Conservation (phyloP, 495 filamentous ascomycete species). For the Xylaria venustula region DNA sequence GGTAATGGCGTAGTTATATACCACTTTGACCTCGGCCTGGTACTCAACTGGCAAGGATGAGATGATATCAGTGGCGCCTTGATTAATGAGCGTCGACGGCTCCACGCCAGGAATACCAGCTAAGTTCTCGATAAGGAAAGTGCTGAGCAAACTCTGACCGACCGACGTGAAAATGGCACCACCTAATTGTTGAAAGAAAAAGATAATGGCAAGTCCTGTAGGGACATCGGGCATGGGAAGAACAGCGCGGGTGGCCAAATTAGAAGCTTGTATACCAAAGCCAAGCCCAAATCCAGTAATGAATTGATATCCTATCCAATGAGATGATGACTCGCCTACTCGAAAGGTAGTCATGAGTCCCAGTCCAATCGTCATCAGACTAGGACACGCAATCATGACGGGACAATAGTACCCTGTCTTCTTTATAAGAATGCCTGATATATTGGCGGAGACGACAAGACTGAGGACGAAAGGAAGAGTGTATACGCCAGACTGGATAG, state of each 20-base stretch:
- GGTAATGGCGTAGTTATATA: constrained; percentile 58
- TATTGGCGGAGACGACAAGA: constrained; percentile 44
- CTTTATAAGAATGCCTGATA: constrained; percentile 51
- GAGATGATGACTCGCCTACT: constrained; percentile 44
- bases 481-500: constrained; percentile 57
- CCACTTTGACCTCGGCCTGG: constrained; percentile 37
- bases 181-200: constrained; percentile 64
- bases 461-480: constrained; percentile 57
- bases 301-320: constrained; percentile 73
- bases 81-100: constrained; percentile 43
- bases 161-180: constrained; percentile 64
- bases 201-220: constrained; percentile 60
- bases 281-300: constrained; percentile 68
- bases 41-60: constrained; percentile 41
- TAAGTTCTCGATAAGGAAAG: constrained; percentile 51
- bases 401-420: constrained; percentile 67
- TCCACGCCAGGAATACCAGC: constrained; percentile 41
- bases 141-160: constrained; percentile 61
- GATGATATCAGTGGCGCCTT: constrained; percentile 56
- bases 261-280: constrained; percentile 64
- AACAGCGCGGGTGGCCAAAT: constrained; percentile 61
- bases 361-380: constrained; percentile 63
- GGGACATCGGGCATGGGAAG: constrained; percentile 56
- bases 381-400: constrained; percentile 53
- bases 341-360: constrained; percentile 67